These are phyloP conservation scores for Phytophthora cactorum DNA, from an alignment of 352 stramenopile species.

Conservation along the genomic window DNA sequence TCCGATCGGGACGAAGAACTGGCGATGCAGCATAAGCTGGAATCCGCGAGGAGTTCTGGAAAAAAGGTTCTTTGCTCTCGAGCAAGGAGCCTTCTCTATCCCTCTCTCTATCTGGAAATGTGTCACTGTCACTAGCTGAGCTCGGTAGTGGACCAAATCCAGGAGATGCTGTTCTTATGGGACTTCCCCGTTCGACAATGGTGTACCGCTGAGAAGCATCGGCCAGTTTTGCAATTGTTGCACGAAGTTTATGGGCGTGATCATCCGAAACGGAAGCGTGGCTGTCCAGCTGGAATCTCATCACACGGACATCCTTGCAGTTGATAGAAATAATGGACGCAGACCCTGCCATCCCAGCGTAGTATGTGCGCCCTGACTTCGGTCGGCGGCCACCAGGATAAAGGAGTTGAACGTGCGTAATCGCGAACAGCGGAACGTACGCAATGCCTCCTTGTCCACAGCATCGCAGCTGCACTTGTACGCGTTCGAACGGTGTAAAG, in stretches of 20 bases:
- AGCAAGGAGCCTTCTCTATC: constrained; percentile 14
- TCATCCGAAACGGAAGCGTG: constrained; percentile 60
- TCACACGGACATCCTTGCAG: constrained; percentile 82
- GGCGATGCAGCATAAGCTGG: constrained; percentile 43
- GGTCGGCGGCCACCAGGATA: constrained; percentile 63
- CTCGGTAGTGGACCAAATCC: constrained; percentile 18
- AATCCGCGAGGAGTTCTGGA: constrained; percentile 21
- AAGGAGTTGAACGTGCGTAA: constrained; percentile 64
- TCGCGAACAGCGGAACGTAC: constrained; percentile 81
- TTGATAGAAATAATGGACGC: constrained; percentile 62
- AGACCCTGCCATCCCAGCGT: constrained; percentile 47
- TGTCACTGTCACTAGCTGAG: constrained; percentile 12
- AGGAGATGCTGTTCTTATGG: constrained; percentile 20
- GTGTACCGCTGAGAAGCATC: constrained; percentile 68
- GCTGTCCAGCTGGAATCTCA: constrained; percentile 75
- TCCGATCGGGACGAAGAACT: constrained; percentile 44
- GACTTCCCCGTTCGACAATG: constrained; percentile 32
- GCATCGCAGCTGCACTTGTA: constrained; percentile 45
- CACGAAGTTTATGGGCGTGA: constrained; percentile 47
- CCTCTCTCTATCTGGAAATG: constrained; percentile 13
- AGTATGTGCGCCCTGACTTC: constrained; percentile 59
- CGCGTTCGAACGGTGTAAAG: constrained; percentile 68
- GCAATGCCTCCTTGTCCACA: constrained; percentile 49
- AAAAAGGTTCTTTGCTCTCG: constrained; percentile 19
- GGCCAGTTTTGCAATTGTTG: constrained; percentile 57